Evolutionary conservation across 768 basidiomycete species (phyloP).

Genomic region (Pisolithus albus): DNA sequence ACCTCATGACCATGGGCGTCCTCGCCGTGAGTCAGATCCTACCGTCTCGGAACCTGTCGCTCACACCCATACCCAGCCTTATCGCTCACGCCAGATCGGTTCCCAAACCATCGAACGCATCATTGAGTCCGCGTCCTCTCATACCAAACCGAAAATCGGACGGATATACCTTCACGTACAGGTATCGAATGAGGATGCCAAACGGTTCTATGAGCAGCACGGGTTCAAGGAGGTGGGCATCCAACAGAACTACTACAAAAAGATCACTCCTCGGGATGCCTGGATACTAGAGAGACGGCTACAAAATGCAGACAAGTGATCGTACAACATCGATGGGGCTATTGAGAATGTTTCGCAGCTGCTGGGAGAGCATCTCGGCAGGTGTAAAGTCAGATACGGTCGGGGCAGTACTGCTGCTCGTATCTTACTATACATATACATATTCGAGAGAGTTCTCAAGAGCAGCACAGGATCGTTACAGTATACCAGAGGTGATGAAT

Average conservation of each 20-base stretch:
- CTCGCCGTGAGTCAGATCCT: conserved; percentile 57
- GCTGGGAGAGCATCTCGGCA: conserved; percentile 2
- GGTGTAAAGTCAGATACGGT: conserved; percentile 8
- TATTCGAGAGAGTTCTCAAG: conserved; percentile 9
- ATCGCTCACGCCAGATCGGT: conserved; percentile 73
- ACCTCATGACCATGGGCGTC: conserved; percentile 90
- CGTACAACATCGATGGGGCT: conserved; percentile 13
- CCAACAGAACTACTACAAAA: conserved; percentile 82
- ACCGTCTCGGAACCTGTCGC: conserved; percentile 12
- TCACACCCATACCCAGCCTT: conserved; percentile 50
- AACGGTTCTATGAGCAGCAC: conserved; percentile 76
- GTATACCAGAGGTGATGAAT: conserved; percentile 16
- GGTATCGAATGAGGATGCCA: conserved; percentile 69
- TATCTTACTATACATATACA: conserved; percentile 22
- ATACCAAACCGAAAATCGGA: conserved; percentile 54
- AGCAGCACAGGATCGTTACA: conserved; percentile 19
- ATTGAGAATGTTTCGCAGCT: conserved; percentile 20
- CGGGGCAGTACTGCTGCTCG: conserved; percentile 16
- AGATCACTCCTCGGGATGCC: conserved; percentile 75
- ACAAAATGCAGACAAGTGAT: conserved; percentile 22
- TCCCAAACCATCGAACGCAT: conserved; percentile 65
- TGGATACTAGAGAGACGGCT: conserved; percentile 76
- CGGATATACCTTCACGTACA: conserved; percentile 84
- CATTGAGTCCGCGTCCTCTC: conserved; percentile 53
- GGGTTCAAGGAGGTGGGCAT: conserved; percentile 67